Percentiles rank a stretch among this genome's conserved stretches.
Conservation (phyloP, 1,284 basidiomycete genomes). For the Fomitopsis palustris region DNA sequence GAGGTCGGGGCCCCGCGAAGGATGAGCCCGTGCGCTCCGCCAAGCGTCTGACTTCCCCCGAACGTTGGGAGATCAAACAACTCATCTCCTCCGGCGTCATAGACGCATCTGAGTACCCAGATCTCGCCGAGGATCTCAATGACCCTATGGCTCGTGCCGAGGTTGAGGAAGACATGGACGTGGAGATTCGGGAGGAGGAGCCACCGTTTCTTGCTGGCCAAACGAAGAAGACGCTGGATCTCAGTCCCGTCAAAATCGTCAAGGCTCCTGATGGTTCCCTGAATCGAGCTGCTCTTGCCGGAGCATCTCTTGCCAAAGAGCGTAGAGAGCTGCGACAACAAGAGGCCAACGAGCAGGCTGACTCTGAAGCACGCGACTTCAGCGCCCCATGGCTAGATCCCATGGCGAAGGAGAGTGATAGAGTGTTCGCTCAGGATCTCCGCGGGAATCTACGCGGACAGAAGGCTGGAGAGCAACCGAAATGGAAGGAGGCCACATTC, state of each 20-base stretch:
- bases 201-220: slow-evolving; percentile 96
- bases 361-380: slow-evolving; percentile 91
- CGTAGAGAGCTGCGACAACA: slow-evolving; percentile 92
- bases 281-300: slow-evolving; percentile 93
- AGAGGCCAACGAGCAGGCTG: slow-evolving; percentile 91
- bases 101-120: slow-evolving; percentile 92
- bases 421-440: slow-evolving; percentile 91
- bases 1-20: slow-evolving; percentile 41
- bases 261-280: slow-evolving; percentile 94
- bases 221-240: slow-evolving; percentile 90
- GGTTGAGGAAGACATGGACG: slow-evolving; percentile 94
- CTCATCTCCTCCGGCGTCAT: slow-evolving; percentile 95
- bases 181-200: slow-evolving; percentile 96
- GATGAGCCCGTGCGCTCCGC: slow-evolving; percentile 65
- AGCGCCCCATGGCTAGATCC: slow-evolving; percentile 97
- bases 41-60: slow-evolving; percentile 92
- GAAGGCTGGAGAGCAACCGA: slow-evolving; percentile 78
- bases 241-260: slow-evolving; percentile 96
- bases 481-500: slow-evolving; percentile 92
- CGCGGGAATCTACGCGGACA: slow-evolving; percentile 81
- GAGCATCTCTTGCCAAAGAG: slow-evolving; percentile 92
- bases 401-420: slow-evolving; percentile 88
- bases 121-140: slow-evolving; percentile 88
- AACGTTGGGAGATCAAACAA: slow-evolving; percentile 99
- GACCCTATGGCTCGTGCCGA: slow-evolving; percentile 79